Base-by-base conservation (phyloP, 805 yeast species). In the Saturnispora diversa region DNA sequence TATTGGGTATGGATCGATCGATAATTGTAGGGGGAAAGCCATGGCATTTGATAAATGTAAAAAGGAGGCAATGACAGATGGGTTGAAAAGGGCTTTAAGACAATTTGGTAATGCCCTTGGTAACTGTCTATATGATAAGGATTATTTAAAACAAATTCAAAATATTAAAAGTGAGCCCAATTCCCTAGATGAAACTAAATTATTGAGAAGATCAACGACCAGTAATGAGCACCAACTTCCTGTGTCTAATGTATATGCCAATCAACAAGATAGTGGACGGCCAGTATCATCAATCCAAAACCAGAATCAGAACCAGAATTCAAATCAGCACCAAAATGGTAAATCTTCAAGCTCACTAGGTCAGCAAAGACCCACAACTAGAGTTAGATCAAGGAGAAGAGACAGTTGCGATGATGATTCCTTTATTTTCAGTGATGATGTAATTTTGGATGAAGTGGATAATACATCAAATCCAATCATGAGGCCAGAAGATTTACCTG, bases 21-120 rank as follows among this genome's bases (percentile, higher is more conserved):
- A 84, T 35, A 80, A 78, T 44, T 83, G 84, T 32, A 72, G 75
- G 37, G 68, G 77, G 17, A 79, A 75, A 54, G 80, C 81, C 2
- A 73, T 74, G 63, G 90, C 94, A 0, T 80, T 73, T 55, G 85
- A 77, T 40, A 86, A 84, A 54, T 82, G 94, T 42, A 79, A 77
- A 56, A 84, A 85, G 51, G 92, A 83, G 51, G 92, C 95, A 1
- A 72, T 80, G n/a, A 82, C 88, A 0, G 88, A 84, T 57, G 96
- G 84, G 0, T 60, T 82, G 43, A 87, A 86, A 59, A 66, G 92
- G 37, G 80, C 90, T 11, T 64, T 88, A 39, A 65, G 94, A 46
- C 78, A 81, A 47, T 84, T 86, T 53, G 95, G 94, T 28, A 75
- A 80, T 49, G 78, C 84, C 0, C 60, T 84, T 53, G 94, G 94